Evolutionary conservation across 2,329 filamentous ascomycete species (phyloP).

Genomic region (Verticillium longisporum): DNA sequence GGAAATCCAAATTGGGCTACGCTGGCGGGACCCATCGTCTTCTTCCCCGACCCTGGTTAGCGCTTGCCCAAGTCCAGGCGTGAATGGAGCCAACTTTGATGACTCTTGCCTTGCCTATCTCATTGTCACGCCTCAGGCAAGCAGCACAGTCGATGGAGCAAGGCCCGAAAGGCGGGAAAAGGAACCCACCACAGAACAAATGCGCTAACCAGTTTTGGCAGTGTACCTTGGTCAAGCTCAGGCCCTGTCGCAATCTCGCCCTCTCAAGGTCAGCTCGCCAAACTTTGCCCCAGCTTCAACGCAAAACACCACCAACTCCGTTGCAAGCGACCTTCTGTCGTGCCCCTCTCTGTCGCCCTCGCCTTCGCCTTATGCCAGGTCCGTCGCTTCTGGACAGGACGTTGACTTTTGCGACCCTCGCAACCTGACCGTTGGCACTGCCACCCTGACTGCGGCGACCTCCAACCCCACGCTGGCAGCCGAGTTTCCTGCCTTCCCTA

Average conservation of each 20-base stretch:
- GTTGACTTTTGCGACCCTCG: slow-evolving; percentile 88
- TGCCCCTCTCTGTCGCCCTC: slow-evolving; percentile 86
- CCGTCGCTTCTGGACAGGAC: slow-evolving; percentile 62
- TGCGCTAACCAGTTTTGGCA: slow-evolving; percentile 30
- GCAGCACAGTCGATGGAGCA: neutral
- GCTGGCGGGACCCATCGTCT: neutral
- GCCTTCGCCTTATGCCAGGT: slow-evolving; percentile 71
- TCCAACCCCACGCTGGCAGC: slow-evolving; percentile 42
- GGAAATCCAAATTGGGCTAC: neutral
- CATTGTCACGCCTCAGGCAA: neutral
- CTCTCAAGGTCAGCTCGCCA: slow-evolving; percentile 49
- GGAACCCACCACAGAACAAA: neutral
- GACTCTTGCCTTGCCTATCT: neutral
- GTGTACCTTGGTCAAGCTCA: slow-evolving; percentile 33
- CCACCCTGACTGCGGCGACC: slow-evolving; percentile 26
- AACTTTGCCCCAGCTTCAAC: slow-evolving; percentile 20
- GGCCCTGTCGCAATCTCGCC: slow-evolving; percentile 29
- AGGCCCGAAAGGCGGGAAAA: neutral
- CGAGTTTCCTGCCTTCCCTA: slow-evolving; percentile 60
- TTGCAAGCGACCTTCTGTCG: slow-evolving; percentile 63
- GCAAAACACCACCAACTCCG: slow-evolving; percentile 30
- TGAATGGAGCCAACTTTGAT: neutral
- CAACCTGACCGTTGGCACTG: slow-evolving; percentile 66
- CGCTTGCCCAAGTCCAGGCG: neutral
- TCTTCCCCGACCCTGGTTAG: neutral